Conservation (phyloP, 225 moss, liverwort and hornwort genomes). For the Sphagnum contortum region DNA sequence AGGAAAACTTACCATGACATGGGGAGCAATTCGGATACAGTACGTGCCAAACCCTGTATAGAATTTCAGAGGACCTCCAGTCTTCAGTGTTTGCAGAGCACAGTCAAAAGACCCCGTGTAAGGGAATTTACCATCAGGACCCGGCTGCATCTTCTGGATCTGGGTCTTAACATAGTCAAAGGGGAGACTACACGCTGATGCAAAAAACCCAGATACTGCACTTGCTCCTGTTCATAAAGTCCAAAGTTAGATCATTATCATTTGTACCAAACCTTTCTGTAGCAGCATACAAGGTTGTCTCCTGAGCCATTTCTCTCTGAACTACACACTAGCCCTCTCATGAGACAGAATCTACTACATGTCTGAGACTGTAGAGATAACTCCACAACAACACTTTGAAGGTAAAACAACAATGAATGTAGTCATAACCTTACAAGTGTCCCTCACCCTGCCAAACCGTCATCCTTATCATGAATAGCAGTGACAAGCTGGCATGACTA, state of each 20-base stretch:
- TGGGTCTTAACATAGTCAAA: conserved; percentile 95
- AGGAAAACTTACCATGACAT: conserved; percentile 60
- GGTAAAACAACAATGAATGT: too few relatives aligned
- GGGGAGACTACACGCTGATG: conserved; percentile 90
- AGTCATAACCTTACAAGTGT: too few relatives aligned
- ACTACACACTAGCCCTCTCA: too few relatives aligned
- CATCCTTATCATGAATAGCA: too few relatives aligned
- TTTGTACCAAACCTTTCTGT: too few relatives aligned
- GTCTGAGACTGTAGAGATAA: too few relatives aligned
- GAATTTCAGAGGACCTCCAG: conserved; percentile 64
- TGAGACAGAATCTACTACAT: too few relatives aligned
- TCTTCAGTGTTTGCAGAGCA: conserved; percentile 57
- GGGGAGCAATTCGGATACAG: conserved; percentile 91
- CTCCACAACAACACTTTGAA: too few relatives aligned
- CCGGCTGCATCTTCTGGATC: conserved; percentile 99
- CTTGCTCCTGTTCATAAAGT: conserved; percentile 43
- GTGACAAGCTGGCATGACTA: too few relatives aligned
- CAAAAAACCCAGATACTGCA: conserved; percentile 92
- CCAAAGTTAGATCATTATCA: not conserved
- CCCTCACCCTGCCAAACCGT: too few relatives aligned
- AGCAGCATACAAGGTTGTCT: too few relatives aligned
- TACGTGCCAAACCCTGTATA: conserved; percentile 96
- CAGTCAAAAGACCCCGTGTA: conserved; percentile 91
- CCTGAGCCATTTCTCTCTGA: too few relatives aligned
- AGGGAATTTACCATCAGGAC: conserved; percentile 89